Conservation (phyloP, 2,329 filamentous ascomycete genomes). For the Geosmithia putterillii region DNA sequence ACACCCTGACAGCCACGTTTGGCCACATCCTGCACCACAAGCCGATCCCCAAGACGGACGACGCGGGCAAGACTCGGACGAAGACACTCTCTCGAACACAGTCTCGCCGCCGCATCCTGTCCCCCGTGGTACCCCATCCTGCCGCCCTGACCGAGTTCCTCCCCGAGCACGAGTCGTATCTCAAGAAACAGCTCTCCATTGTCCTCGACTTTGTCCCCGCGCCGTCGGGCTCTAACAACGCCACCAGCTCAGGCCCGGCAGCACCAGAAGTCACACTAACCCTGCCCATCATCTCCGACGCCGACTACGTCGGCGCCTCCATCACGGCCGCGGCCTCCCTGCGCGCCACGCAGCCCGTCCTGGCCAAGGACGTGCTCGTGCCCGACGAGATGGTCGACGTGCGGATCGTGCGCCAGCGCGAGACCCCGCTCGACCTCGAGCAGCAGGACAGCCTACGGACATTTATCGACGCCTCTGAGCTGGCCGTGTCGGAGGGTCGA, state of each 20-base stretch:
- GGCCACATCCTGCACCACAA: slow-evolving; percentile 33
- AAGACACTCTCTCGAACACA: no score
- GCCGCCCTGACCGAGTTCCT: slow-evolving; percentile 25
- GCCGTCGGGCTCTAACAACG: background rate
- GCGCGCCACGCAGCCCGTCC: slow-evolving; percentile 13
- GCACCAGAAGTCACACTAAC: slow-evolving; percentile 14
- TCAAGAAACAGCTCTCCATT: slow-evolving; percentile 18
- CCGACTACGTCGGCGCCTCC: slow-evolving; percentile 13
- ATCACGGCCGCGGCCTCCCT: slow-evolving; percentile 17
- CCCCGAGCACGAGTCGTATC: slow-evolving; percentile 10
- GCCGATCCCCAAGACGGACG: background rate
- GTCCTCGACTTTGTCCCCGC: slow-evolving; percentile 28
- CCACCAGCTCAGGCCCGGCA: background rate
- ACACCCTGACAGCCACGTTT: slow-evolving; percentile 30
- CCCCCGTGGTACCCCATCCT: slow-evolving; percentile 34
- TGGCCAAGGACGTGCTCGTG: slow-evolving; percentile 29
- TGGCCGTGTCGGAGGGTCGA: slow-evolving; percentile 29
- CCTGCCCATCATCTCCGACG: slow-evolving; percentile 15
- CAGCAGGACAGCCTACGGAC: slow-evolving; percentile 21
- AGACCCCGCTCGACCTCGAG: slow-evolving; percentile 24
- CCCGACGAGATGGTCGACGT: slow-evolving; percentile 34
- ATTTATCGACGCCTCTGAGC: slow-evolving; percentile 30
- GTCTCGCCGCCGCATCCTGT: slow-evolving; percentile 22
- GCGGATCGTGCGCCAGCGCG: slow-evolving; percentile 23
- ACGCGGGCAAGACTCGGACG: no score